Conservation (phyloP, 2,329 filamentous ascomycete genomes). For the Helotiales sp. region DNA sequence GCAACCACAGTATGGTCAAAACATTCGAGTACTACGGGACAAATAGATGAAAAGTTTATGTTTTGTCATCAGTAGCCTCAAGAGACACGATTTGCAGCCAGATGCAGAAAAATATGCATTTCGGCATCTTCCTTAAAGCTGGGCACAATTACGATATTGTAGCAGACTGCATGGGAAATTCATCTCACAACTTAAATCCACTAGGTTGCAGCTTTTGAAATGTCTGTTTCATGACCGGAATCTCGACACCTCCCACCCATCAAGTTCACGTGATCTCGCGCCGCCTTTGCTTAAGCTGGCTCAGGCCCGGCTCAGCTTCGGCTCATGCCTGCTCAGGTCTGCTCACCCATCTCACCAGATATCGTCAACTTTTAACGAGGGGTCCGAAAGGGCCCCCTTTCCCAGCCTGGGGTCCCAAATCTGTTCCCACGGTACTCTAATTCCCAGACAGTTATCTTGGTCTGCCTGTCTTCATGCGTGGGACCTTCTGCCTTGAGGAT, state of each 20-base stretch:
- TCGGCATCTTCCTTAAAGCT: too few relatives aligned
- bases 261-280: slow-evolving; percentile 14
- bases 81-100: too few relatives aligned
- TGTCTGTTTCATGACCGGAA: slow-evolving; percentile 5
- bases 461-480: slow-evolving; percentile 13
- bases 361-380: slow-evolving; percentile 24
- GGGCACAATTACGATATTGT: neutral
- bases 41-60: too few relatives aligned
- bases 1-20: too few relatives aligned
- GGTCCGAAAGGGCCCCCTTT: slow-evolving; percentile 17
- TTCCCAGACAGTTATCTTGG: slow-evolving; percentile 14
- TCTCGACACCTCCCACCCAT: too few relatives aligned
- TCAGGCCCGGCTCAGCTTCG: slow-evolving; percentile 20
- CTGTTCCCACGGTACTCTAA: slow-evolving; percentile 13
- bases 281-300: slow-evolving; percentile 22
- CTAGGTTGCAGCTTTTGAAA: neutral
- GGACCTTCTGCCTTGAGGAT: slow-evolving; percentile 12
- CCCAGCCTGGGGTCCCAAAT: slow-evolving; percentile 16
- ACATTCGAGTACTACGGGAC: too few relatives aligned
- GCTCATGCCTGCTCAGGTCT: slow-evolving; percentile 22
- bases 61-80: too few relatives aligned
- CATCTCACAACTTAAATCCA: neutral
- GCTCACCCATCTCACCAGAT: slow-evolving; percentile 21
- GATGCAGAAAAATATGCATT: neutral
- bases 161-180: neutral